Conservation (phyloP, 208 protist genomes). For the Acanthamoeba healyi region DNA sequence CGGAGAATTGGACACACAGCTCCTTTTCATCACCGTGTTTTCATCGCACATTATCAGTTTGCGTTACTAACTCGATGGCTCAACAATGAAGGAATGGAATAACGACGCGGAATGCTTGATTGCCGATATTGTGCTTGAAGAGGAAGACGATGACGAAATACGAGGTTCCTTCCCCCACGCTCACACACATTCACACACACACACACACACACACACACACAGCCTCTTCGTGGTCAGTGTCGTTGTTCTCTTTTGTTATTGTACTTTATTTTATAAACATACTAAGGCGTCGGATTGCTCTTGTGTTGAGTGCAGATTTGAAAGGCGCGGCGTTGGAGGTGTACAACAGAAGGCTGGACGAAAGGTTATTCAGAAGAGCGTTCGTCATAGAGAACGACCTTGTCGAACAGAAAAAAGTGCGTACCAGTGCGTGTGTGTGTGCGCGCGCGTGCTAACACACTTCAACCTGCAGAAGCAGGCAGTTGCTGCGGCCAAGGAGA, state of each 20-base stretch:
- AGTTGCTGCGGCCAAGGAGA: not conserved
- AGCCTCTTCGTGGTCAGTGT: too few species aligned
- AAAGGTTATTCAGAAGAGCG: not conserved
- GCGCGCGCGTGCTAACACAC: not conserved
- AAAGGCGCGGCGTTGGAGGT: not conserved
- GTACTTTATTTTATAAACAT: too few species aligned
- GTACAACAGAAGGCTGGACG: slow-evolving; percentile 52
- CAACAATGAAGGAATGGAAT: slow-evolving; percentile 13
- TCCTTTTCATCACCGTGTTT: too few species aligned
- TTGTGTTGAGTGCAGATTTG: not conserved
- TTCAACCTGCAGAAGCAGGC: not conserved
- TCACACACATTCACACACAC: not conserved
- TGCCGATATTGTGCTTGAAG: slow-evolving; percentile 34
- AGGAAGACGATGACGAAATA: not conserved
- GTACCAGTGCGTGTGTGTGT: not conserved
- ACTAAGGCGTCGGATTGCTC: too few species aligned
- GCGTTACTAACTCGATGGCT: not conserved
- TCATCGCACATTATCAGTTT: too few species aligned
- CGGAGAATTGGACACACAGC: too few species aligned
- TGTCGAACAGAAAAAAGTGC: slow-evolving; percentile 27
- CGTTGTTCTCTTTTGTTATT: too few species aligned
- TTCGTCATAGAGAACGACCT: slow-evolving; percentile 33
- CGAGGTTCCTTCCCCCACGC: not conserved
- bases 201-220: too few species aligned
- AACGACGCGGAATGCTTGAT: slow-evolving; percentile 48